Percentiles rank a stretch among this genome's conserved stretches.
These are phyloP conservation scores for Casuarina glauca DNA, from an alignment of 306 rosid genomes.

Conservation along the genomic window DNA sequence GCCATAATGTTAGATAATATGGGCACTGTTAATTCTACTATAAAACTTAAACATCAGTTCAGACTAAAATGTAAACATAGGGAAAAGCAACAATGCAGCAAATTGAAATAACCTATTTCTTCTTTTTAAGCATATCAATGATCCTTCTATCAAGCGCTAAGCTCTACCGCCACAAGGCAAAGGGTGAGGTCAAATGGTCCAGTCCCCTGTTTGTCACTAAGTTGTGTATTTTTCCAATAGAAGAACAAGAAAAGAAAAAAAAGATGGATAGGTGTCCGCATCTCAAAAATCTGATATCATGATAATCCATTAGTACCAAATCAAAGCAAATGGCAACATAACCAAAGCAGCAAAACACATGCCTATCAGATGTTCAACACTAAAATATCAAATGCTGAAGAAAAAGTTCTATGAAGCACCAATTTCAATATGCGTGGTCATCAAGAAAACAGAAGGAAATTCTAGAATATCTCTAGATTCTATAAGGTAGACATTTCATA, in stretches of 20 bases:
- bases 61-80: not conserved
- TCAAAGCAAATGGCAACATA: too few relatives aligned
- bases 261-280: not conserved
- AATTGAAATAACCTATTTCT: not conserved
- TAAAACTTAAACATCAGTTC: not conserved
- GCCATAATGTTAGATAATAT: not conserved
- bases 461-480: not conserved
- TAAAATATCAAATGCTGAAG: constrained; percentile 12
- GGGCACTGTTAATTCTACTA: not conserved
- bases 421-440: constrained; percentile 7
- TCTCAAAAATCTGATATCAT: not conserved
- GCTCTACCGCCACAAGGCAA: not conserved
- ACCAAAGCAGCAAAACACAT: not conserved
- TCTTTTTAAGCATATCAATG: not conserved
- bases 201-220: not conserved
- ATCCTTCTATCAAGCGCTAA: not conserved
- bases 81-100: not conserved
- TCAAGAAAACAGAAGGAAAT: constrained; percentile 2
- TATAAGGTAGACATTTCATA: constrained; percentile 6
- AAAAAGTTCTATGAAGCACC: constrained; percentile 9
- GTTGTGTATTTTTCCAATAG: not conserved
- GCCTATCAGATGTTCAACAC: constrained; percentile 4
- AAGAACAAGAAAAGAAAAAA: too few relatives aligned
- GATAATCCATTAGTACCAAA: not conserved
- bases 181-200: not conserved